Base-by-base conservation (phyloP, 495 filamentous ascomycete species). In the Podospora australis region DNA sequence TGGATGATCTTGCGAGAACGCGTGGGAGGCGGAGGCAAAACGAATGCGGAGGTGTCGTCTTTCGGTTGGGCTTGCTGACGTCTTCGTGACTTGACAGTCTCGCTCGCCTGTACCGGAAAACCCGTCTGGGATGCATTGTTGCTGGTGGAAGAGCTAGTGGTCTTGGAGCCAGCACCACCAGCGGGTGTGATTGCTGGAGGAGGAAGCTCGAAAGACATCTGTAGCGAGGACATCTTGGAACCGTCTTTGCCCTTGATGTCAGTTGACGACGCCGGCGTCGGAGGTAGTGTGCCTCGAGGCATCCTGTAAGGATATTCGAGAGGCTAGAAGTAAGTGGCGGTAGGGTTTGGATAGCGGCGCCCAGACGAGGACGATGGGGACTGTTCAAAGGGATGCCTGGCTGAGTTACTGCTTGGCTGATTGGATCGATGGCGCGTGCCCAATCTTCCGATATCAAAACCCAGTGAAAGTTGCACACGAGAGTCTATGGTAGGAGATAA, bases 1-100 rank as follows among this genome's bases (percentile, higher is more conserved):
- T 97, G 92, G 41, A 97, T 97, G 60, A 98, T 97, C 71, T 90
- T 96, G 54, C 94, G 81, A 23, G 88, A 86, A 40, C 92, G 75
- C 10, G 90, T 94, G 0, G 92, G 92, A 13, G 92, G 92, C 3
- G 94, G 92, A 17, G 92, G 92, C 3, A 98, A 77, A 14, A 84
- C 78, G 58, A 95, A 90, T 21, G n/a, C n/a, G n/a, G n/a, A n/a
- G n/a, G n/a, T n/a, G n/a, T 72, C 57, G 48, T 81, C 77, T 50
- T 79, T 75, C 29, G 78, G 71, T 17, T 75, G 50, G 10, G 69
- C 28, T 68, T 79, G 74, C 45, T 42, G 28, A 17, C 83, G 75
- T 25, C 78, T 72, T 14, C 81, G 74, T 16, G 73, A 71, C 48
- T 81, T 80, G 51, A 81, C 72, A 4, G 69, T 66, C 59, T 74